Evolutionary conservation across 2,329 filamentous ascomycete genomes (phyloP).

Genomic region (Magnaporthiopsis incrustans): DNA sequence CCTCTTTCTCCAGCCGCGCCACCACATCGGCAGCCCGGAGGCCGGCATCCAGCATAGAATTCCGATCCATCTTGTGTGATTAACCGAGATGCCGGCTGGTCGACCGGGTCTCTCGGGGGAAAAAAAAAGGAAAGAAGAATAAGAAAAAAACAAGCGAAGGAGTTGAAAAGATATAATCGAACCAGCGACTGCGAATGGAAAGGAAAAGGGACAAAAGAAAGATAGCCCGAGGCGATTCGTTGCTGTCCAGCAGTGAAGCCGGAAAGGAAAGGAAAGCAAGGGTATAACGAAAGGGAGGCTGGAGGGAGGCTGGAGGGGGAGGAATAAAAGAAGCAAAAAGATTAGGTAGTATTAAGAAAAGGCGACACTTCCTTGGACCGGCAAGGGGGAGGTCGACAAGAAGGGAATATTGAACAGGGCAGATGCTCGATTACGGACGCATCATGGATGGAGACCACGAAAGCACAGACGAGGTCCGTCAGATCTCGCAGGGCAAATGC

Average conservation of each 20-base stretch:
- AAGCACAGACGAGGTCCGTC: not conserved
- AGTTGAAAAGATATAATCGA: not conserved
- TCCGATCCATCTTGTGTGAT: not conserved
- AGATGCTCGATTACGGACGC: not conserved
- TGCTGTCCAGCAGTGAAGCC: constrained; percentile 20
- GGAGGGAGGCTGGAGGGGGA: not conserved
- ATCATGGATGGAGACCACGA: not conserved
- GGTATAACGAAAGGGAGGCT: not conserved
- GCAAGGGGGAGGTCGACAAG: constrained; percentile 5
- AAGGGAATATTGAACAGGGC: constrained; percentile 4
- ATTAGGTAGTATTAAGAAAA: not conserved
- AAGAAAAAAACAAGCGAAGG: not conserved
- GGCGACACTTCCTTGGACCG: constrained; percentile 6
- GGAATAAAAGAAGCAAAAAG: not conserved
- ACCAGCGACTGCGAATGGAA: not conserved
- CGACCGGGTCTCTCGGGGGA: not conserved
- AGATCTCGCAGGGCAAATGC: not conserved
- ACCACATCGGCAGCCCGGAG: not conserved
- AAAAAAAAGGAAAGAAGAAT: not conserved
- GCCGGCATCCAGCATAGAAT: not conserved
- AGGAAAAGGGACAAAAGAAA: not conserved
- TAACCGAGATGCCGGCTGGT: not conserved
- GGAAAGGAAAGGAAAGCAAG: not conserved
- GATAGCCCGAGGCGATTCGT: constrained; percentile 12
- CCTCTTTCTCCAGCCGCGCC: not conserved